Percentiles rank a stretch among this genome's conserved stretches.
These are phyloP conservation scores for Sclerotinia nivalis DNA, from an alignment of 2,329 filamentous ascomycete genomes.

Conservation along the genomic window DNA sequence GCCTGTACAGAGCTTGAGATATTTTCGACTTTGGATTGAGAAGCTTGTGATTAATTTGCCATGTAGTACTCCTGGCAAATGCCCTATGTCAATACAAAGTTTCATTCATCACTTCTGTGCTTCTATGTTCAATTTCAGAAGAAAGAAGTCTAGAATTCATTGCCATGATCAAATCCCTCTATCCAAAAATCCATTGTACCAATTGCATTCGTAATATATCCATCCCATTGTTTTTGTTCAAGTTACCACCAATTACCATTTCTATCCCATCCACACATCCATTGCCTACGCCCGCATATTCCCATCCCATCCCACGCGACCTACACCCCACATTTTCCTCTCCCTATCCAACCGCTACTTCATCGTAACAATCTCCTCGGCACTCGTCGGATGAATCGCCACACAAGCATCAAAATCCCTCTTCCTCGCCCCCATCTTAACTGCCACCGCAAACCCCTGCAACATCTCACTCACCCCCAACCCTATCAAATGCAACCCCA, in stretches of 20 bases:
- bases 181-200: not conserved
- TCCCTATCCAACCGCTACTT: not conserved
- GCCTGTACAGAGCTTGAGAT: not conserved
- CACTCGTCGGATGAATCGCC: conserved; percentile 75
- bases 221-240: not conserved
- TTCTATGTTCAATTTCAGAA: not conserved
- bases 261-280: not conserved
- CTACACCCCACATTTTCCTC: not conserved
- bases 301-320: not conserved
- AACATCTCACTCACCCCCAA: conserved; percentile 65
- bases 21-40: not conserved
- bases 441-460: conserved; percentile 73
- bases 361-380: conserved; percentile 66
- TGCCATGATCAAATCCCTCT: not conserved
- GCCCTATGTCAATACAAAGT: not conserved
- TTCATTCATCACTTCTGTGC: not conserved
- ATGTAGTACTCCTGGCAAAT: not conserved
- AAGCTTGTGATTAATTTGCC: not conserved
- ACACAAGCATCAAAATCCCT: conserved; percentile 73
- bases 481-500: conserved; percentile 52
- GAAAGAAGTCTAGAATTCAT: not conserved
- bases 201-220: not conserved
- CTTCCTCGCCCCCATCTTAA: conserved; percentile 82
- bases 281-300: not conserved
- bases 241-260: not conserved